Base-by-base conservation (phyloP, 2,329 filamentous ascomycete species). In the Colletotrichum agaves region DNA sequence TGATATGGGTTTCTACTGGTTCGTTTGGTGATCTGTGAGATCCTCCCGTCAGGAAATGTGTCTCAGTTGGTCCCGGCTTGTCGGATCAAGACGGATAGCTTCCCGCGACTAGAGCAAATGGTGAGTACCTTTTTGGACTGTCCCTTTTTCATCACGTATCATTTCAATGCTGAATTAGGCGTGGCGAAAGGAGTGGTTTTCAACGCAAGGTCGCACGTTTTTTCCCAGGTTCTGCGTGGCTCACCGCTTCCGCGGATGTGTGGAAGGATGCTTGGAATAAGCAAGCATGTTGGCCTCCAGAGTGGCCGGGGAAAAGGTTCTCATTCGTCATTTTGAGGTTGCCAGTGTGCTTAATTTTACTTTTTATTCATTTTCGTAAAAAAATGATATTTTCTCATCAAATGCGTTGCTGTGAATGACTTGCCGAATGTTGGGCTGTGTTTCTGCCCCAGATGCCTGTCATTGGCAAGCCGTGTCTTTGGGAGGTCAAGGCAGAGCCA, bases 21-120 rank as follows among this genome's bases (percentile, higher is more conserved):
- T 21, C 23, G 41, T 13, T 23, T 27, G 27, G 27, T 27, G 6
- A 27, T 27, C 5, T 27, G 27, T 27, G 27, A 27, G 27, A 27
- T 27, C 6, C 5, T 27, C 27, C 27, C 8, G 5, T 27, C 27
- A 27, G 27, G 6, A 27, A 27, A 27, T 37, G 6, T 43, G 39
- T 60, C 61, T 61, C 43, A 35, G 33, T 35, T 33, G 15, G 33
- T 59, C 47, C 65, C 65, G 39, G 47, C 65, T 44, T 33, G 47
- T 65, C 61, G 65, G 61, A 37, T 53, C 41, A 19, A 46, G 41
- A 41, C 65, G 65, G 65, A 49, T 56, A 19, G 6, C 23, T 15
- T 39, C 61, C 53, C 52, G 61, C 39, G 35, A 39, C 33, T 27
- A 27, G 27, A 27, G 27, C 27, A 27, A 27, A 27, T 27, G 10